phyloP scores from a whole-genome alignment of 345 rosid genomes.

The Reutealis trisperma region DNA sequence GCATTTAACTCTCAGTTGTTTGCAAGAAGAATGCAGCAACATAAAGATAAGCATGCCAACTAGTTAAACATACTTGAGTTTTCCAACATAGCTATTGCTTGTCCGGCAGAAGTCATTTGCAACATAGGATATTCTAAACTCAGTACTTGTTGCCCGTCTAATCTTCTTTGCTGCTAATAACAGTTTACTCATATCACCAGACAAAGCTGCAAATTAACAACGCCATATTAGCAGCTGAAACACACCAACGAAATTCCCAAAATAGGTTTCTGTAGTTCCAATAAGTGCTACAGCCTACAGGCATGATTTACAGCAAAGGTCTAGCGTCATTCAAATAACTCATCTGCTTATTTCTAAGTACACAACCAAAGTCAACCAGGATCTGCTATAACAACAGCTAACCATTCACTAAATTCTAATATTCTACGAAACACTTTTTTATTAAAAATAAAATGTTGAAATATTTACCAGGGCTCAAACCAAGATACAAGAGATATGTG shows the following conservation, averaged over 20 bases:
- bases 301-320: neutral
- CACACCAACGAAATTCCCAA: neutral
- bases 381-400: neutral
- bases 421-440: neutral
- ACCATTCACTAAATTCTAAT: neutral
- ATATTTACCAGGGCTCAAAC: constrained; percentile 79
- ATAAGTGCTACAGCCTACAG: too few relatives aligned
- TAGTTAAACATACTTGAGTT: constrained; percentile 52
- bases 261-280: neutral
- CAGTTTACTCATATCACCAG: constrained; percentile 74
- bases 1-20: constrained; percentile 19
- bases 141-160: constrained; percentile 64
- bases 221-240: constrained; percentile 6
- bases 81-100: constrained; percentile 65
- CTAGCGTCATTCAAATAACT: neutral
- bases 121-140: constrained; percentile 70
- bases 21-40: constrained; percentile 2
- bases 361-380: neutral
- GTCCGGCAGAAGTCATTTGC: constrained; percentile 64
- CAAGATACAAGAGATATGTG: constrained; percentile 66
- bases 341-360: neutral
- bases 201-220: constrained; percentile 47
- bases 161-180: constrained; percentile 83
- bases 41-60: constrained; percentile 8
- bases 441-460: neutral